Conservation (phyloP, 768 basidiomycete species). For the Lentinus brumalis region DNA sequence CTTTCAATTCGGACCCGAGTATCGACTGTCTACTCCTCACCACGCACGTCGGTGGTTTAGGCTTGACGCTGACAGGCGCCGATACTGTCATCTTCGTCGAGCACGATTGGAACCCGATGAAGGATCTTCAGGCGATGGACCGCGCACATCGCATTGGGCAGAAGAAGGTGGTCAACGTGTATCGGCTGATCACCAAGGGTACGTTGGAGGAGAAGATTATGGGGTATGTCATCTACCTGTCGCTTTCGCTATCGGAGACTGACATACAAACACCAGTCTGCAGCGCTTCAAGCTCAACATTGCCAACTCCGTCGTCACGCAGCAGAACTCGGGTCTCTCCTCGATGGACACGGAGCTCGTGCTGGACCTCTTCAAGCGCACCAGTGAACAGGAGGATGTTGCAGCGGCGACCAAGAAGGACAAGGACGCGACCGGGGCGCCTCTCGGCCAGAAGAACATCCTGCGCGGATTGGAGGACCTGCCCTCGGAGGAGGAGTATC, state of each 20-base stretch:
- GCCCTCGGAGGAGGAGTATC: constrained; percentile 91
- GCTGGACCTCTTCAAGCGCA: constrained; percentile 87
- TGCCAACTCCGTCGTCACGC: constrained; percentile 93
- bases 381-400: constrained; percentile 74
- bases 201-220: constrained; percentile 99
- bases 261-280: constrained; percentile 48
- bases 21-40: constrained; percentile 96
- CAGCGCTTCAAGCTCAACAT: constrained; percentile 99
- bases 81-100: constrained; percentile 99
- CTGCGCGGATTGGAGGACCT: constrained; percentile 90
- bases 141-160: constrained; percentile 97
- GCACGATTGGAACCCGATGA: constrained; percentile 99
- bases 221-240: constrained; percentile 63
- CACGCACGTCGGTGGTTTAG: constrained; percentile 95
- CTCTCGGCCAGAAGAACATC: constrained; percentile 77
- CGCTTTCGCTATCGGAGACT: constrained; percentile 3
- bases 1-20: constrained; percentile 96
- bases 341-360: constrained; percentile 99
- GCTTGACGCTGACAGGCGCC: constrained; percentile 94
- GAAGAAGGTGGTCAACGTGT: constrained; percentile 99
- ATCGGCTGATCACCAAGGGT: constrained; percentile 94
- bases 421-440: constrained; percentile 48
- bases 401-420: constrained; percentile 53
- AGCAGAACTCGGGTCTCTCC: constrained; percentile 91
- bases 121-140: constrained; percentile 99